Conservation (phyloP, 768 basidiomycete genomes). For the Leucocoprinus leucothites region DNA sequence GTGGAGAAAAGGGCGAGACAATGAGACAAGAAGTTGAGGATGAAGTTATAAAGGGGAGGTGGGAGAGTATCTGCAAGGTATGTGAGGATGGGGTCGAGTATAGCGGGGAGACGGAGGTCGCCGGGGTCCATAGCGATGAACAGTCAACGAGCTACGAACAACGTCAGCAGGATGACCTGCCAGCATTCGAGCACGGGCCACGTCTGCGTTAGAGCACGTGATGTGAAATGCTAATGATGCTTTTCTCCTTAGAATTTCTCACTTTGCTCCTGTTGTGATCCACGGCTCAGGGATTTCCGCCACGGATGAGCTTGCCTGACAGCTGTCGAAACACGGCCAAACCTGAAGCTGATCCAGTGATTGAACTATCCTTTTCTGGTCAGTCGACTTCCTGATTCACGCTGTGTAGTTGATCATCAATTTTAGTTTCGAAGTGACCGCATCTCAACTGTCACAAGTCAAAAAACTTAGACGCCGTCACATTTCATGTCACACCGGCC, state of each 20-base stretch:
- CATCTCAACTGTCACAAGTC: constrained; percentile 7
- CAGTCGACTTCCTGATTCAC: constrained; percentile 12
- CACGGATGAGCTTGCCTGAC: constrained; percentile 6
- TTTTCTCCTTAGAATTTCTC: too few relatives aligned
- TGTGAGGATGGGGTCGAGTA: constrained; percentile 52
- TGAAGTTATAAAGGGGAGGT: constrained; percentile 47
- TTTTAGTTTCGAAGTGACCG: constrained; percentile 10
- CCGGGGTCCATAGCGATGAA: constrained; percentile 20
- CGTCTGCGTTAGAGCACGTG: constrained; percentile 1
- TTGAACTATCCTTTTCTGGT: constrained; percentile 8
- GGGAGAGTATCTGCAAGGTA: constrained; percentile 57
- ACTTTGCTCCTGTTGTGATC: not conserved
- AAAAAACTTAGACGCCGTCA: constrained; percentile 5
- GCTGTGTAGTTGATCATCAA: constrained; percentile 12
- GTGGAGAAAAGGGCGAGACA: constrained; percentile 47
- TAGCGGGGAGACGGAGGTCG: constrained; percentile 37
- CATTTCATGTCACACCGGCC: not conserved
- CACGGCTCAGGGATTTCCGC: constrained; percentile 1
- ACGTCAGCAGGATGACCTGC: not conserved
- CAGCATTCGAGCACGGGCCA: not conserved
- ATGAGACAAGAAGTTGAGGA: constrained; percentile 51
- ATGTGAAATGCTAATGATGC: not conserved
- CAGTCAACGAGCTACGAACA: too few relatives aligned
- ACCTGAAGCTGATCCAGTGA: not conserved
- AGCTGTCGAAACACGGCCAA: constrained; percentile 5